Evolutionary conservation across 306 rosid genomes (phyloP).

Genomic region (Prunus dulcis): DNA sequence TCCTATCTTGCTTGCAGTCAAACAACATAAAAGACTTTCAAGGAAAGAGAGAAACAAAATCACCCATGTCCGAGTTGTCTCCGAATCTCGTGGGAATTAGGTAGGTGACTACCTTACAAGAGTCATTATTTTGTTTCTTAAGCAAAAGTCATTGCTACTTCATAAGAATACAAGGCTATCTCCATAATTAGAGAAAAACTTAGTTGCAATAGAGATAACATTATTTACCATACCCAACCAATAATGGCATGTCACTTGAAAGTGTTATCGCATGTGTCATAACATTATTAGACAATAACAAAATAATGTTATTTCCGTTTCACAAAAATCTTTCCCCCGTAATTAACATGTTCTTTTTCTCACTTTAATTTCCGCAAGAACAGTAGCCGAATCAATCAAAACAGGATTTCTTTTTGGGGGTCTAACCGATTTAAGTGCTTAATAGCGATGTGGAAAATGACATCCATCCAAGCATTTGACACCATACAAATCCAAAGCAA

Average conservation of each 20-base stretch:
- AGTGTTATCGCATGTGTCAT: too few relatives aligned
- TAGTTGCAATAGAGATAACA: too few relatives aligned
- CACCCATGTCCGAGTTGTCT: background rate
- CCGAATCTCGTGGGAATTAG: background rate
- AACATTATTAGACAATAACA: accelerated
- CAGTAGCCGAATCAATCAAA: too few relatives aligned
- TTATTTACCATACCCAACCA: accelerated
- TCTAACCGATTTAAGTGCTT: too few relatives aligned
- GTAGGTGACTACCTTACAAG: constrained; percentile 4
- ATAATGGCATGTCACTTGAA: accelerated
- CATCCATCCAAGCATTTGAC: too few relatives aligned
- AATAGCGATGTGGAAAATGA: too few relatives aligned
- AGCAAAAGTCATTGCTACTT: background rate
- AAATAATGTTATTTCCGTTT: accelerated
- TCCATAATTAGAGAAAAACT: too few relatives aligned
- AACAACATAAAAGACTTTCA: background rate
- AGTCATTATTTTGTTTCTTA: background rate
- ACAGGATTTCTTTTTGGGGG: too few relatives aligned
- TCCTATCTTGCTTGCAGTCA: background rate
- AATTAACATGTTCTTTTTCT: too few relatives aligned
- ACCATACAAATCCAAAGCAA: background rate
- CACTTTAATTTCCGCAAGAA: too few relatives aligned
- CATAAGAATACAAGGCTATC: too few relatives aligned
- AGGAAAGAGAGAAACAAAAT: background rate
- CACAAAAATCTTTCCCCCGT: accelerated